Evolutionary conservation across 2,329 filamentous ascomycete genomes (phyloP).

Genomic region (Zarea fungicola): DNA sequence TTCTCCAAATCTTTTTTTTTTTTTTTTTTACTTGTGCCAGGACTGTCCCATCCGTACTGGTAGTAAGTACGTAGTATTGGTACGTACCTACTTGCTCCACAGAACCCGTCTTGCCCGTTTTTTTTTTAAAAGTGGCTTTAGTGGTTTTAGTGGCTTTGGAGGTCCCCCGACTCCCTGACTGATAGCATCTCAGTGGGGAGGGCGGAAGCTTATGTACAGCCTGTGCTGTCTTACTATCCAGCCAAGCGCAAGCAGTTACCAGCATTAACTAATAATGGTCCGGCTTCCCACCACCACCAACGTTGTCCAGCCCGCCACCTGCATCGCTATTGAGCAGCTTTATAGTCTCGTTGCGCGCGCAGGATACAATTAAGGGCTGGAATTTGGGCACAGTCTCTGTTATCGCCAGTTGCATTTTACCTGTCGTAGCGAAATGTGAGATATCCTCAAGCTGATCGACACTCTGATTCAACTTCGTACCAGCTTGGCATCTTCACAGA

Average conservation of each 20-base stretch:
- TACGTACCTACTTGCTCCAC: no score
- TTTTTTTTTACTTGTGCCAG: background rate
- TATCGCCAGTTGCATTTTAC: background rate
- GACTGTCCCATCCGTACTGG: background rate
- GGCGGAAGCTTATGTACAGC: background rate
- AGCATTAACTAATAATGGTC: constrained; percentile 3
- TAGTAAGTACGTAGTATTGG: no score
- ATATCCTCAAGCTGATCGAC: background rate
- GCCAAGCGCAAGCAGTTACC: background rate
- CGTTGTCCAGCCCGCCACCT: no score
- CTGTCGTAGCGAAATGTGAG: constrained; percentile 3
- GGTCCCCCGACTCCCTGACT: background rate
- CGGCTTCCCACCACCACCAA: no score
- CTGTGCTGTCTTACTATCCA: background rate
- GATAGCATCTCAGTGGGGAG: constrained; percentile 1
- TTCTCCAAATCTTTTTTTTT: background rate
- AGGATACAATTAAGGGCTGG: no score
- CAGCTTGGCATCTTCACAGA: background rate
- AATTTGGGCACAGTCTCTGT: no score
- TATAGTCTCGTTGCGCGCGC: background rate
- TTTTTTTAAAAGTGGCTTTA: no score
- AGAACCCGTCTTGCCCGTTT: no score
- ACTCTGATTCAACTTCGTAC: background rate
- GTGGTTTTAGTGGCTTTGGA: background rate
- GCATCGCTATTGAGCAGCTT: no score